Base-by-base conservation (phyloP, 2,329 filamentous ascomycete species). In the Penicillium sp. region DNA sequence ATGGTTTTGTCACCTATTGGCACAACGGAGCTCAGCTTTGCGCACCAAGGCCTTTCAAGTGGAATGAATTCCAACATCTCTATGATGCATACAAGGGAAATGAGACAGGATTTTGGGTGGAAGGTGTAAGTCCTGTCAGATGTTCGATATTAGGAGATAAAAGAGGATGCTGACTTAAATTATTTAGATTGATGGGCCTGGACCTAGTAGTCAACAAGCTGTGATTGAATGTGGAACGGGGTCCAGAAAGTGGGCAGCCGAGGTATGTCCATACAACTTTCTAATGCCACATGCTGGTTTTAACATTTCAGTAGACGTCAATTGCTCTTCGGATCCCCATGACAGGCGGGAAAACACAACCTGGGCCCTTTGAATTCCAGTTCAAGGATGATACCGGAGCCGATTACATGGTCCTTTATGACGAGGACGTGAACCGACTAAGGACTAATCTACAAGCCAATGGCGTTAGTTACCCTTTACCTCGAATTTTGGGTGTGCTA, bases 341-440 rank as follows among this genome's bases (percentile, higher is more conserved):
- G 12, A 23, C 27, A 33, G 17, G 27, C n/a, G 19, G 13, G n/a
- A 33, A 51, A 7, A 19, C 29, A 21, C 29, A 19, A 31, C n/a
- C 39, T 42, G 21, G 13, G 12, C 19, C 27, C 19, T 33, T 48
- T 19, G 44, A 48, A 21, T 33, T 48, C n/a, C 4, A 13, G 10
- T 48, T 48, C 44, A 48, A 33, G 44, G 49, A 52, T 33, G 49
- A 52, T 25, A 52, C 49, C 8, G 49, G 49, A 21, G 49, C 49
- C 6, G 29, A 27, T 43, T 31, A 23, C 5, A 52, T 52, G 49
- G n/a, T 33, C 2, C 33, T 52, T 4, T 25, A 43, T 33, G 25
- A 41, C 2, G 15, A 21, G 6, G 39, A 52, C 7, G 19, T 52
- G 1, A 4, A 6, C 3, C 12, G 1, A 31, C 12, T 51, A 5